Base-by-base conservation (phyloP, 208 protist genomes). In the Leptomonas pyrrhocoris region DNA sequence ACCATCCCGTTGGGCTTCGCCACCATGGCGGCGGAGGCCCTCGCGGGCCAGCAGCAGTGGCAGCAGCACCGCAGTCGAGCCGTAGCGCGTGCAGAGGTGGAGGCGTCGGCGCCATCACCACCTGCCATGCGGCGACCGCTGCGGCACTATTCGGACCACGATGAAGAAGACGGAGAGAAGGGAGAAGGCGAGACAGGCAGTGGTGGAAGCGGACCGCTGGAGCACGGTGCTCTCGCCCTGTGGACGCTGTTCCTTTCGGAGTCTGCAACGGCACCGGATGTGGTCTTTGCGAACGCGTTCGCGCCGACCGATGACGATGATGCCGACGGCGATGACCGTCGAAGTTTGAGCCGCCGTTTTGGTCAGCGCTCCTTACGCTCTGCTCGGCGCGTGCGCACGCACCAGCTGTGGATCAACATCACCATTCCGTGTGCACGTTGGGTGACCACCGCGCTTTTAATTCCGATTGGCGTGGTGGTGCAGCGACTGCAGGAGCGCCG, bases 401-500 rank as follows among this genome's bases (percentile, higher is more conserved):
- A 73, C n/a, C 66, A 77, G 62, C 69, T 93, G 34, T 93, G 82
- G 84, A 64, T 94, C 12, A 81, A 90, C 69, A 74, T 80, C 23
- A 82, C 73, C n/a, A 80, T 92, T 6, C 91, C 91, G 15, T 88
- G 82, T 27, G 86, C 88, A 23, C 73, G 88, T 13, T 96, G 91
- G 91, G 68, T 96, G 15, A 84, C 84, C 30, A 87, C 83, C 62
- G 88, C 86, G 42, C 63, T 94, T 23, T 77, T 94, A 19, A 81
- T 94, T 46, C 91, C 88, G 5, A 84, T 94, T 30, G 85, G 66
- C 12, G 73, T 86, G 30, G 80, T 84, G 13, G 86, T 90, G 25
- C 88, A 92, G 68, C 86, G 77, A 12, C 63, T 93, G 46, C 86
- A 94, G 36, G 68, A 84, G 58, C 83, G 80, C 9, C 79, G 88